phyloP scores from a whole-genome alignment of 1,284 basidiomycete species.

The Cryptococcus depauperatus region DNA sequence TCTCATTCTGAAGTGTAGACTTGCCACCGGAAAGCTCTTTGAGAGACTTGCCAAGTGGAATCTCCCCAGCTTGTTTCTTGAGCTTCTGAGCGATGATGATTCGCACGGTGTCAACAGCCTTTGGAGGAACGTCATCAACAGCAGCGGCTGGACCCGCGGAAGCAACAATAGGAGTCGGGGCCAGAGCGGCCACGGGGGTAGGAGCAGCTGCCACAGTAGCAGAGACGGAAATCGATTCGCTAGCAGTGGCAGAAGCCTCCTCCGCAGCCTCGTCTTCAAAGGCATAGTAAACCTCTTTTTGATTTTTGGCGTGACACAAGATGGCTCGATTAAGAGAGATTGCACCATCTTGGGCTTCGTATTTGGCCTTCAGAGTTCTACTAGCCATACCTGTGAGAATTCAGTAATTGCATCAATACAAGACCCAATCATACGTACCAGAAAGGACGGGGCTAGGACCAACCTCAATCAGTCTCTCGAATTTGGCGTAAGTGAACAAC shows the following conservation, averaged over 20 bases:
- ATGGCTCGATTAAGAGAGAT: slow-evolving; percentile 71
- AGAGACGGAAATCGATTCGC: slow-evolving; percentile 47
- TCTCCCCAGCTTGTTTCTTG: slow-evolving; percentile 85
- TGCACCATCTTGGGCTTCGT: slow-evolving; percentile 82
- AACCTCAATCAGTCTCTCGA: slow-evolving; percentile 90
- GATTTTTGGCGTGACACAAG: slow-evolving; percentile 88
- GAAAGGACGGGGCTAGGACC: slow-evolving; percentile 94
- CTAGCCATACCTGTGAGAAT: slow-evolving; percentile 65
- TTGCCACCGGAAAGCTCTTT: slow-evolving; percentile 98
- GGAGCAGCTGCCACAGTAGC: slow-evolving; percentile 44
- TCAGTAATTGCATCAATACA: slow-evolving; percentile 30
- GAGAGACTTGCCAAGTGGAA: slow-evolving; percentile 90
- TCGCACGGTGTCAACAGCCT: slow-evolving; percentile 80
- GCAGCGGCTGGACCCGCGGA: slow-evolving; percentile 59
- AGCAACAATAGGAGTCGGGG: slow-evolving; percentile 48
- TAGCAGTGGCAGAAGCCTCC: slow-evolving; percentile 49
- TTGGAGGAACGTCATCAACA: slow-evolving; percentile 77
- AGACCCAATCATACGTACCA: slow-evolving; percentile 9
- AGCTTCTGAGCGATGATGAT: slow-evolving; percentile 94
- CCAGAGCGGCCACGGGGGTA: slow-evolving; percentile 47
- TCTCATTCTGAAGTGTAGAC: slow-evolving; percentile 95
- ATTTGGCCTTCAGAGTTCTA: slow-evolving; percentile 91
- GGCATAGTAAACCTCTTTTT: slow-evolving; percentile 94
- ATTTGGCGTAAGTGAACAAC: slow-evolving; percentile 78
- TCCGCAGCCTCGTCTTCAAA: slow-evolving; percentile 81